Evolutionary conservation across 495 filamentous ascomycete species (phyloP).

Genomic region (Neurospora sp.): DNA sequence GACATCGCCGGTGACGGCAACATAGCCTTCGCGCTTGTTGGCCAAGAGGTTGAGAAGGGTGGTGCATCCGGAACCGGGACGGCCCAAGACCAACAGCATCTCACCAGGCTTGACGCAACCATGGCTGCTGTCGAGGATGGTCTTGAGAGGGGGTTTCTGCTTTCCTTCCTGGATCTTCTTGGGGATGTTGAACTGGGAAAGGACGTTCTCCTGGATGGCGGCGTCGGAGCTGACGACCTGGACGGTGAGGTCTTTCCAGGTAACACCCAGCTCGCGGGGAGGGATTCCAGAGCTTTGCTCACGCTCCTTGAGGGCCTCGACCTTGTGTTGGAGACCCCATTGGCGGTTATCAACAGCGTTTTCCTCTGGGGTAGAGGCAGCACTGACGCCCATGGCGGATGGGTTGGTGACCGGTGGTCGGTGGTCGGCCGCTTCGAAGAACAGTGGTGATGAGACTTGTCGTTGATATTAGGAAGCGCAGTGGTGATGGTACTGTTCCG

Average conservation of each 20-base stretch:
- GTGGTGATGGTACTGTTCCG: background rate
- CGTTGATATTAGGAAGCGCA: background rate
- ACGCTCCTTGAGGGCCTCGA: slow-evolving; percentile 33
- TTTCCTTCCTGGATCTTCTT: slow-evolving; percentile 33
- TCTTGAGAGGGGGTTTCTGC: slow-evolving; percentile 43
- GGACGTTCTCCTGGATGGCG: slow-evolving; percentile 33
- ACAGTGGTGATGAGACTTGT: background rate
- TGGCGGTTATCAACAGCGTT: background rate
- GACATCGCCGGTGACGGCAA: slow-evolving; percentile 56
- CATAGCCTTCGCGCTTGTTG: slow-evolving; percentile 61
- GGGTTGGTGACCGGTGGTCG: background rate
- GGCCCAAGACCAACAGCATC: slow-evolving; percentile 71
- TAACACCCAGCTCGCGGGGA: slow-evolving; percentile 44
- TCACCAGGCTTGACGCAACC: slow-evolving; percentile 52
- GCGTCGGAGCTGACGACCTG: slow-evolving; percentile 32
- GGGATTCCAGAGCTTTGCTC: slow-evolving; percentile 38
- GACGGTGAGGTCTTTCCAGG: slow-evolving; percentile 53
- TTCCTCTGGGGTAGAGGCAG: background rate
- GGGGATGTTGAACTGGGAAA: slow-evolving; percentile 47
- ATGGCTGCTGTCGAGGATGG: slow-evolving; percentile 48
- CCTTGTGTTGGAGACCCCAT: slow-evolving; percentile 37
- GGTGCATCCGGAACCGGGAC: slow-evolving; percentile 66
- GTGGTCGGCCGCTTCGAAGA: background rate
- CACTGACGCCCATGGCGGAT: background rate
- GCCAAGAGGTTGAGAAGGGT: slow-evolving; percentile 71